Percentiles rank a stretch among this genome's conserved stretches.
Conservation (phyloP, 1,284 basidiomycete genomes). For the Farysia itapuensis region DNA sequence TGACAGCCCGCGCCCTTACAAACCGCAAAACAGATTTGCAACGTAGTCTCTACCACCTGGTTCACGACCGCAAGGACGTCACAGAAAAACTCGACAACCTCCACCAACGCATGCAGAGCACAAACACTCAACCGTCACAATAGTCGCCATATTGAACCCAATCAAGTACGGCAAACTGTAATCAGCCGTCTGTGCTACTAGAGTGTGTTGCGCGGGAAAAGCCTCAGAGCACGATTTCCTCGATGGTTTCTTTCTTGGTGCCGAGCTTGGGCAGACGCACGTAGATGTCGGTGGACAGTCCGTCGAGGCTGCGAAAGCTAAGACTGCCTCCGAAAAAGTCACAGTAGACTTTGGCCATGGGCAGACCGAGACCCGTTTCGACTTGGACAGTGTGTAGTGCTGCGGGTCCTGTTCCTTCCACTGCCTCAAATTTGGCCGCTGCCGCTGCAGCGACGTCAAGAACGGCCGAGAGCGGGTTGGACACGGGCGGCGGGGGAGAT, state of each 20-base stretch:
- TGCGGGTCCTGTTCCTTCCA: conserved; percentile 36
- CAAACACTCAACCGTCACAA: too few species aligned
- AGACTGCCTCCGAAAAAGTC: conserved; percentile 70
- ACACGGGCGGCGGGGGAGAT: background rate
- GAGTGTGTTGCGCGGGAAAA: too few species aligned
- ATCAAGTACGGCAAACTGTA: too few species aligned
- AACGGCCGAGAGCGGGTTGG: background rate
- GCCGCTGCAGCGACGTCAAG: background rate
- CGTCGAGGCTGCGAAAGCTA: conserved; percentile 77
- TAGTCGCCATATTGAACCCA: too few species aligned
- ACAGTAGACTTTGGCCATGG: conserved; percentile 53
- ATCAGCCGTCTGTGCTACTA: too few species aligned
- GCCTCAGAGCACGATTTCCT: conserved; percentile 32
- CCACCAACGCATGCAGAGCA: conserved; percentile 10
- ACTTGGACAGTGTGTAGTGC: conserved; percentile 32
- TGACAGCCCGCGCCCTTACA: too few species aligned
- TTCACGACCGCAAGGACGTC: conserved; percentile 34
- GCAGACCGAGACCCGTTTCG: conserved; percentile 50
- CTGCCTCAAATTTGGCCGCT: conserved; percentile 2
- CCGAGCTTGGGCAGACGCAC: conserved; percentile 78
- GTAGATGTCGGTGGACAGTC: conserved; percentile 55
- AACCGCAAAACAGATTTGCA: too few species aligned
- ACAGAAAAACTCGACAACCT: conserved; percentile 33
- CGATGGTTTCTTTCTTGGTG: conserved; percentile 71
- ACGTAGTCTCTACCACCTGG: conserved; percentile 37